Evolutionary conservation across 305 asterid genomes (phyloP), one percentile per base, ranked within the genome.

Genomic region (Fraxinus dipetala): DNA sequence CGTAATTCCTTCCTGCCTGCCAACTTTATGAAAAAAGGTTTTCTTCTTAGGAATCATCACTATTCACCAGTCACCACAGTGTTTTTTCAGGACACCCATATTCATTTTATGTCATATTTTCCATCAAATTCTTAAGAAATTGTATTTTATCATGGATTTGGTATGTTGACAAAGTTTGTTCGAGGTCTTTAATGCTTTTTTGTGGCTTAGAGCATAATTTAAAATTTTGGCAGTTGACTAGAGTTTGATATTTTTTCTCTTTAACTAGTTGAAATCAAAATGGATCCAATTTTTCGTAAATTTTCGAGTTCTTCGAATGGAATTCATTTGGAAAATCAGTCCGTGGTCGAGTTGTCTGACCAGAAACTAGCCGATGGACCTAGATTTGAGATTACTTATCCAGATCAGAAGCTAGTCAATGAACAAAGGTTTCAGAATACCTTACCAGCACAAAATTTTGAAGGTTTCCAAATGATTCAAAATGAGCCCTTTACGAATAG

Each of bases 371-470:
- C 24, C 9, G 79, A 38, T 18, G 73, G 77, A 36, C 72, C 83
- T 6, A 80, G 75, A 26, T 83, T 72, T 80, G 75, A 38, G 28
- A 40, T 61, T 43, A 28, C 74, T n/a, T 77, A 74, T 81, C 75
- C 80, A 70, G 85, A 81, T 80, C 82, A 75, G 7, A 63, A 75
- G 59, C 84, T 76, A 72, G 70, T 11, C 5, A 18, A 81, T 81
- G 84, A 77, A 54, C 78, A 79, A 79, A 59, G 84, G 63, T 36
- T 45, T 76, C 78, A 75, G 67, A 61, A 75, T 81, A 40, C 32
- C 67, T 81, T 74, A 54, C 73, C 76, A 28, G 72, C 72, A 16
- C 87, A 48, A 28, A 54, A 61, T 34, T 79, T 76, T 43, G 72
- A 75, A 45, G 77, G 65, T 30, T 67, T 45, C 30, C 86, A 78